These are phyloP conservation scores for Pythium rishiriense DNA, from an alignment of 352 stramenopile species.

Conservation along the genomic window DNA sequence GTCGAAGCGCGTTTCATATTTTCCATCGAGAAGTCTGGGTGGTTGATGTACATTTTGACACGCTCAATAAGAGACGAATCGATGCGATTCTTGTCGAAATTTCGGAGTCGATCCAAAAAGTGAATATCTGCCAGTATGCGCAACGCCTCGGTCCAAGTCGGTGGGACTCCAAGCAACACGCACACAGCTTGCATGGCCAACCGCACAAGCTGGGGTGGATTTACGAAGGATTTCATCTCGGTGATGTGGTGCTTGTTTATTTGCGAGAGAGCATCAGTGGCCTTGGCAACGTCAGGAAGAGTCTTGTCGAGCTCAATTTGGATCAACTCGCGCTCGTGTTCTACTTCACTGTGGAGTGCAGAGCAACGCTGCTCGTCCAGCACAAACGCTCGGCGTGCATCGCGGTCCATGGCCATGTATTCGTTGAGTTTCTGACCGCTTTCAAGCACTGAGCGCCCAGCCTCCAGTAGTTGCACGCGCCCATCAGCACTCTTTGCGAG, in stretches of 20 bases:
- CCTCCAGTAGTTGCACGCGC: constrained; percentile 36
- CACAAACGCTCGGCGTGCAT: constrained; percentile 49
- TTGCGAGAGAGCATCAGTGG: constrained; percentile 59
- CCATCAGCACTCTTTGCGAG: constrained; percentile 41
- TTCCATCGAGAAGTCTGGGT: constrained; percentile 78
- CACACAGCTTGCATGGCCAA: constrained; percentile 81
- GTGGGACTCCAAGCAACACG: constrained; percentile 52
- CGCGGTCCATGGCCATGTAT: constrained; percentile 41
- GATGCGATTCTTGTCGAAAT: constrained; percentile 60
- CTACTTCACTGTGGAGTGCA: constrained; percentile 56
- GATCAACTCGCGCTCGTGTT: constrained; percentile 53
- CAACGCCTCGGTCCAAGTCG: constrained; percentile 68
- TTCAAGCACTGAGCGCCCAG: constrained; percentile 33
- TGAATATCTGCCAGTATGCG: constrained; percentile 66
- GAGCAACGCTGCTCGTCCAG: constrained; percentile 56
- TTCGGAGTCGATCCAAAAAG: constrained; percentile 60
- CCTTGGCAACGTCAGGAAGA: constrained; percentile 54
- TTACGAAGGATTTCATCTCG: constrained; percentile 80
- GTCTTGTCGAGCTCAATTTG: constrained; percentile 59
- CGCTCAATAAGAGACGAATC: constrained; percentile 46
- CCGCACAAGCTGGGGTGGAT: constrained; percentile 65
- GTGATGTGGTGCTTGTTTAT: constrained; percentile 84
- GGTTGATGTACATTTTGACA: constrained; percentile 60
- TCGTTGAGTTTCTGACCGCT: constrained; percentile 29
- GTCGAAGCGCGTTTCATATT: constrained; percentile 73